Conservation (phyloP, 2,329 filamentous ascomycete species). For the Clonostachys byssicola region DNA sequence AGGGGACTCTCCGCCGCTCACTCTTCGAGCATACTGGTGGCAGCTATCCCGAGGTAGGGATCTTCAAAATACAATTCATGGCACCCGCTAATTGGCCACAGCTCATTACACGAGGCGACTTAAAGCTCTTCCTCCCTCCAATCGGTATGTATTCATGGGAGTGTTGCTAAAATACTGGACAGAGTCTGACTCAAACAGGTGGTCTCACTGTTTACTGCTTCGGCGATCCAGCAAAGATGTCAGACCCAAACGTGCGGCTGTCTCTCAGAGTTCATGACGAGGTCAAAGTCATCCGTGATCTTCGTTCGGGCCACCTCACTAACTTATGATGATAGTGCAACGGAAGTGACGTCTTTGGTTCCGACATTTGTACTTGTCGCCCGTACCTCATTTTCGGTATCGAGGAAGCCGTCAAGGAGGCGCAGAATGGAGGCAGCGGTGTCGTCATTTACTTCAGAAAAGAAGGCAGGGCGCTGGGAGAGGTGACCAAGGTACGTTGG, state of each 20-base stretch:
- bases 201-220: conserved; percentile 97
- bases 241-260: conserved; percentile 74
- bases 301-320: neutral
- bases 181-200: conserved; percentile 30
- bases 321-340: conserved; percentile 58
- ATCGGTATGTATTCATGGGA: conserved; percentile 54
- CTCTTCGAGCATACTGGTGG: conserved; percentile 95
- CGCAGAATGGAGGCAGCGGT: conserved; percentile 87
- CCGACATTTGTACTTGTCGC: conserved; percentile 94
- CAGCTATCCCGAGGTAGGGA: conserved; percentile 76
- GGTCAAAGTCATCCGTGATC: conserved; percentile 25
- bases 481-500: conserved; percentile 78
- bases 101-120: conserved; percentile 88
- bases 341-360: conserved; percentile 95
- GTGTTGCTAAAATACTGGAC: too few species aligned
- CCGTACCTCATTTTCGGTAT: conserved; percentile 97
- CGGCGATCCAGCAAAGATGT: conserved; percentile 90
- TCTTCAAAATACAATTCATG: neutral
- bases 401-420: conserved; percentile 95
- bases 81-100: conserved; percentile 13
- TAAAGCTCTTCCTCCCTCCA: conserved; percentile 92
- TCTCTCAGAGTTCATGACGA: conserved; percentile 78
- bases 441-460: conserved; percentile 99
- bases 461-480: conserved; percentile 88
- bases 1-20: conserved; percentile 78